Percentiles rank a stretch among this genome's conserved stretches.
These are phyloP conservation scores for Podospora bellae-mahoneyi DNA, from an alignment of 495 filamentous ascomycete genomes.

Conservation along the genomic window DNA sequence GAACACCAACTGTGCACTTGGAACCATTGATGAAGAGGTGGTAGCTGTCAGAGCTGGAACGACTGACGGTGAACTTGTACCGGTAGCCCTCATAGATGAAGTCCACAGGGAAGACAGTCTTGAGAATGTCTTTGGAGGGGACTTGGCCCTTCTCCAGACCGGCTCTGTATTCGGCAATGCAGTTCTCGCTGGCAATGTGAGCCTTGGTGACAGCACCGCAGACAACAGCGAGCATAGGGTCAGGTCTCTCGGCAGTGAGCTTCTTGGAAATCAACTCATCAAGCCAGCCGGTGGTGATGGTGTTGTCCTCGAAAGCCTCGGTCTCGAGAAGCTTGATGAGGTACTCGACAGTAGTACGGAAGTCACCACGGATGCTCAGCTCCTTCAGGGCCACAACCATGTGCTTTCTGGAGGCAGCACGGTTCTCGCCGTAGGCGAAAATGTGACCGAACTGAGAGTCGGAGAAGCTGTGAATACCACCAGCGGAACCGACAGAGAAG, in stretches of 20 bases:
- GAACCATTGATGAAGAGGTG: slow-evolving; percentile 99
- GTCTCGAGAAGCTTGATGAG: slow-evolving; percentile 98
- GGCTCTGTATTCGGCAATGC: slow-evolving; percentile 78
- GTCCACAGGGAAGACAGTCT: slow-evolving; percentile 96
- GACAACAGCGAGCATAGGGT: slow-evolving; percentile 84
- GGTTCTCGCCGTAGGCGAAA: slow-evolving; percentile 97
- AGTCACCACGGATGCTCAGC: slow-evolving; percentile 98
- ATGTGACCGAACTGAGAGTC: slow-evolving; percentile 99
- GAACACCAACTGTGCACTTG: slow-evolving; percentile 89
- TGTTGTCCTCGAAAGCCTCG: slow-evolving; percentile 97
- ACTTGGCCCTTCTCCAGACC: slow-evolving; percentile 98
- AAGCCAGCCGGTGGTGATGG: slow-evolving; percentile 98
- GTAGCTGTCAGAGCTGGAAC: slow-evolving; percentile 90
- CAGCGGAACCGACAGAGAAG: slow-evolving; percentile 95
- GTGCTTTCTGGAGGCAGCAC: slow-evolving; percentile 93
- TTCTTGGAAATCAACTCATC: slow-evolving; percentile 98
- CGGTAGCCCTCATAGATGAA: slow-evolving; percentile 96
- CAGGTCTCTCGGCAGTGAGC: slow-evolving; percentile 92
- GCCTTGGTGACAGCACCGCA: slow-evolving; percentile 95
- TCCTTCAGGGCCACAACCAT: slow-evolving; percentile 99
- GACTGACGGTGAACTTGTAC: slow-evolving; percentile 97
- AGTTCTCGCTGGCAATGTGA: slow-evolving; percentile 84
- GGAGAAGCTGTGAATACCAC: slow-evolving; percentile 98
- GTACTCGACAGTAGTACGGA: slow-evolving; percentile 97
- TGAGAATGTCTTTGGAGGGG: slow-evolving; percentile 90